Conservation (phyloP, 139 green algal genomes). For the Micromonas commoda region DNA sequence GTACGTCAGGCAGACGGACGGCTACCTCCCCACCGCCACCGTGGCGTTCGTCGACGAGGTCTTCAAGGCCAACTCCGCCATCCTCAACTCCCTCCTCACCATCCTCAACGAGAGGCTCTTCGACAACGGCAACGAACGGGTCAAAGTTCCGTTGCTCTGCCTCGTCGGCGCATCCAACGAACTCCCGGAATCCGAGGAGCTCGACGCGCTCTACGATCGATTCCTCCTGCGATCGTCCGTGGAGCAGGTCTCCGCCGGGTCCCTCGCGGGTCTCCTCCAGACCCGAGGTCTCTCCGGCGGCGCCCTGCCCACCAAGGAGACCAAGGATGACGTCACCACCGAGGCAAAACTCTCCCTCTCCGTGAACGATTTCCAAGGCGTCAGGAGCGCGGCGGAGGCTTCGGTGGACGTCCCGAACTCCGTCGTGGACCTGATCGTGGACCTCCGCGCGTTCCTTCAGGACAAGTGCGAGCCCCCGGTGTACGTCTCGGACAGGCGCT, state of each 20-base stretch:
- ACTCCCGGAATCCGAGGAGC: constrained; percentile 82
- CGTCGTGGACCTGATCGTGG: constrained; percentile 69
- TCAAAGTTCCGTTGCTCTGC: constrained; percentile 40
- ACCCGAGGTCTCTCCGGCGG: too few species aligned
- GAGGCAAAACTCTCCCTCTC: background rate
- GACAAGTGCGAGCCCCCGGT: constrained; percentile 86
- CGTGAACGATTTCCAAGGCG: background rate
- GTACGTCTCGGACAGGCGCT: constrained; percentile 81
- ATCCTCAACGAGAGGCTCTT: constrained; percentile 91
- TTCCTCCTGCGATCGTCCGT: constrained; percentile 77
- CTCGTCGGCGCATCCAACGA: constrained; percentile 82
- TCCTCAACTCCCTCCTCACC: constrained; percentile 89
- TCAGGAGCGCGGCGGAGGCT: constrained; percentile 37
- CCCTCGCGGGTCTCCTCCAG: background rate
- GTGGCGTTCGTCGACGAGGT: constrained; percentile 91
- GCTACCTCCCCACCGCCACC: constrained; percentile 67
- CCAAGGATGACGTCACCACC: constrained; percentile 8
- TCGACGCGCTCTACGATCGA: constrained; percentile 88
- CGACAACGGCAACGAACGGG: constrained; percentile 74
- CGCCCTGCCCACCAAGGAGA: too few species aligned
- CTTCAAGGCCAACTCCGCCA: constrained; percentile 87
- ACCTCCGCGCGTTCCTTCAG: constrained; percentile 61
- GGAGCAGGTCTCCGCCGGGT: constrained; percentile 21
- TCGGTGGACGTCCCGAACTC: constrained; percentile 54
- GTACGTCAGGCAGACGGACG: constrained; percentile 78